Percentiles rank a stretch among this genome's conserved stretches.
Evolutionary conservation across 768 basidiomycete genomes (phyloP).

Genomic region (Pulveroboletus ravenelii): DNA sequence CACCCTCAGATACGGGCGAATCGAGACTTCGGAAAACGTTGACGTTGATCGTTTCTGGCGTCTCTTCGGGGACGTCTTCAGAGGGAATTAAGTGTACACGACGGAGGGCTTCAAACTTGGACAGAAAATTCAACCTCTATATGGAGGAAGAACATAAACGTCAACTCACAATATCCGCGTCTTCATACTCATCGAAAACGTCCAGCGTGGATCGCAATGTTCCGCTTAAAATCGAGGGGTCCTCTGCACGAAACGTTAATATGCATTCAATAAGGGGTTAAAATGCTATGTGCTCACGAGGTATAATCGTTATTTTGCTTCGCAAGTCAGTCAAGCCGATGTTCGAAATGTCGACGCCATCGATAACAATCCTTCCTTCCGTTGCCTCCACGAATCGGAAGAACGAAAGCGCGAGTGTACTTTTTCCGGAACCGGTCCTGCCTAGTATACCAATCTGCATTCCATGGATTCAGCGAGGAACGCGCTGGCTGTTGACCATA

Average conservation of each 20-base stretch:
- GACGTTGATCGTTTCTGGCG: slow-evolving; percentile 47
- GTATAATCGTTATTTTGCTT: slow-evolving; percentile 70
- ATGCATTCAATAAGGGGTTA: neutral
- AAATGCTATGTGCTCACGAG: slow-evolving; percentile 42
- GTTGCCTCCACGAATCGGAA: slow-evolving; percentile 90
- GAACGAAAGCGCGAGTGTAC: slow-evolving; percentile 77
- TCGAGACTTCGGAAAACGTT: slow-evolving; percentile 79
- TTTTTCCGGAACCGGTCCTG: slow-evolving; percentile 71
- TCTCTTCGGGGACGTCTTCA: slow-evolving; percentile 40
- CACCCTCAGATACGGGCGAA: slow-evolving; percentile 72
- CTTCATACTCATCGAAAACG: slow-evolving; percentile 82
- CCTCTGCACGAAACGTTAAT: slow-evolving; percentile 47
- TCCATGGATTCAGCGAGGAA: slow-evolving; percentile 4
- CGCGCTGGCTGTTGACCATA: neutral
- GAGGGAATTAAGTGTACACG: slow-evolving; percentile 76
- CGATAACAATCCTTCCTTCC: slow-evolving; percentile 68
- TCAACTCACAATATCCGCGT: slow-evolving; percentile 66
- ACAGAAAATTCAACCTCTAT: neutral
- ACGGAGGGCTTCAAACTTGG: slow-evolving; percentile 75
- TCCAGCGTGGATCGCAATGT: slow-evolving; percentile 77
- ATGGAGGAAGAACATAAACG: neutral
- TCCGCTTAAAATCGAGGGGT: slow-evolving; percentile 84
- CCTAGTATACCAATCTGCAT: slow-evolving; percentile 64
- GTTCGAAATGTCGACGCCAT: slow-evolving; percentile 72
- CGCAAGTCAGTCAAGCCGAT: slow-evolving; percentile 82